Evolutionary conservation across 108 stramenopile species (phyloP).

Genomic region (Cyclotella choctawhatcheeana): DNA sequence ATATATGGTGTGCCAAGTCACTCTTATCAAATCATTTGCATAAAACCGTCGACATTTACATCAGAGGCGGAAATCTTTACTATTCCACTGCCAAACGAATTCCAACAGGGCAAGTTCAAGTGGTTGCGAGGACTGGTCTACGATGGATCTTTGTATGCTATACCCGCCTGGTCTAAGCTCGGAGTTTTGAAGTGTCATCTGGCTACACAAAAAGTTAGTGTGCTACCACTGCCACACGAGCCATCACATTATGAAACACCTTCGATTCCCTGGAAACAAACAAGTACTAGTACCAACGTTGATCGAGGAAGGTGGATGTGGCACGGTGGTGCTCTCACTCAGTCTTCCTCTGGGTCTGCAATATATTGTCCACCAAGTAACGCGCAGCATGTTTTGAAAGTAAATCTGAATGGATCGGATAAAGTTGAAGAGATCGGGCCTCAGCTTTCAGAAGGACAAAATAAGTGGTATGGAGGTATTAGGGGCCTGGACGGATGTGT

Average conservation of each 20-base stretch:
- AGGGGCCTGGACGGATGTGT: constrained; percentile 52
- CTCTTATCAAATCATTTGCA: constrained; percentile 61
- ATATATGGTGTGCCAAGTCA: constrained; percentile 84
- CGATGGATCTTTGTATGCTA: constrained; percentile 79
- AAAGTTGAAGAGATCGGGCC: constrained; percentile 40
- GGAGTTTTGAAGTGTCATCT: constrained; percentile 72
- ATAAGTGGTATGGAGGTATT: constrained; percentile 85
- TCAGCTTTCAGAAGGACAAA: constrained; percentile 35
- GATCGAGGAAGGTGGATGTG: constrained; percentile 52
- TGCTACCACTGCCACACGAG: constrained; percentile 24
- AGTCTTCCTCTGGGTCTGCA: constrained; percentile 32
- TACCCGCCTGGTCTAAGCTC: constrained; percentile 67
- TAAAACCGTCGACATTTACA: constrained; percentile 46
- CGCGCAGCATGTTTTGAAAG: constrained; percentile 77
- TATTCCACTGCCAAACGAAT: constrained; percentile 64
- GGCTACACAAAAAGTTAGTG: constrained; percentile 35
- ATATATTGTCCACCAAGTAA: constrained; percentile 88
- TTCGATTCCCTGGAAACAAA: constrained; percentile 13
- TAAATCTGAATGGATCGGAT: constrained; percentile 54
- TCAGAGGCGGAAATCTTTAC: constrained; percentile 40
- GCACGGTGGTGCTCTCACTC: constrained; percentile 43
- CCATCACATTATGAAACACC: constrained; percentile 20
- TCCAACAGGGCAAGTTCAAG: constrained; percentile 63
- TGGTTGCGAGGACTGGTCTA: constrained; percentile 81
- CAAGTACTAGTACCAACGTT: constrained; percentile 9